phyloP scores from a whole-genome alignment of 345 rosid genomes.

The Draba incana region DNA sequence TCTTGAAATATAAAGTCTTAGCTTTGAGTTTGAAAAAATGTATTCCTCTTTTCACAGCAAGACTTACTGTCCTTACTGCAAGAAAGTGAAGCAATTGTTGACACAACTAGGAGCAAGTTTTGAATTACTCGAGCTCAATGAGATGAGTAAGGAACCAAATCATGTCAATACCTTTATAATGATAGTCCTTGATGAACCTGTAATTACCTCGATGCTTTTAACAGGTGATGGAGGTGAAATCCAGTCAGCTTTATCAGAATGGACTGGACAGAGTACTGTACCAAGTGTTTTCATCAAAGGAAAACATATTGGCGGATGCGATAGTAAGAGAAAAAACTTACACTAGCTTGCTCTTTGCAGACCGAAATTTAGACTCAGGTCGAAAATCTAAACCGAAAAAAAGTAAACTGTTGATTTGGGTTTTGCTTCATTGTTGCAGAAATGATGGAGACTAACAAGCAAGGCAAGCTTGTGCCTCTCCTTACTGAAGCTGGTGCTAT shows the following conservation, averaged over 20 bases:
- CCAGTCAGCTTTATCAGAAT: slow-evolving; percentile 56
- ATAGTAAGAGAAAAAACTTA: slow-evolving; percentile 48
- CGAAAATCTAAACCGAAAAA: neutral
- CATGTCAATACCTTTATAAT: neutral
- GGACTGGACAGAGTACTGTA: slow-evolving; percentile 68
- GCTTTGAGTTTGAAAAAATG: neutral
- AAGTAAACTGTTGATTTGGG: neutral
- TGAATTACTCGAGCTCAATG: slow-evolving; percentile 41
- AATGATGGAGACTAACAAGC: slow-evolving; percentile 51
- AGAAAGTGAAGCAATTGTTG: slow-evolving; percentile 36
- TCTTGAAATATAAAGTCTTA: neutral
- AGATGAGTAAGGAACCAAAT: slow-evolving; percentile 35
- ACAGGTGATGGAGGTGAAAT: slow-evolving; percentile 38
- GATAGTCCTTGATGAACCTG: neutral
- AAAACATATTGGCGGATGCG: slow-evolving; percentile 71
- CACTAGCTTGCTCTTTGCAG: neutral
- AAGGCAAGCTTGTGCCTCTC: slow-evolving; percentile 59
- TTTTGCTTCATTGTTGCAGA: slow-evolving; percentile 43
- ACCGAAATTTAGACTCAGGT: too few relatives aligned
- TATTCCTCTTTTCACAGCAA: slow-evolving; percentile 51
- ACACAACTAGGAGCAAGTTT: slow-evolving; percentile 38
- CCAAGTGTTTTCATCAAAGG: slow-evolving; percentile 72
- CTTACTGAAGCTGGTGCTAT: slow-evolving; percentile 64
- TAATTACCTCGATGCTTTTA: neutral
- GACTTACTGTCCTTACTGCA: slow-evolving; percentile 66